Base-by-base conservation (phyloP, 2,329 filamentous ascomycete genomes). In the Colletotrichum chlorophyti region DNA sequence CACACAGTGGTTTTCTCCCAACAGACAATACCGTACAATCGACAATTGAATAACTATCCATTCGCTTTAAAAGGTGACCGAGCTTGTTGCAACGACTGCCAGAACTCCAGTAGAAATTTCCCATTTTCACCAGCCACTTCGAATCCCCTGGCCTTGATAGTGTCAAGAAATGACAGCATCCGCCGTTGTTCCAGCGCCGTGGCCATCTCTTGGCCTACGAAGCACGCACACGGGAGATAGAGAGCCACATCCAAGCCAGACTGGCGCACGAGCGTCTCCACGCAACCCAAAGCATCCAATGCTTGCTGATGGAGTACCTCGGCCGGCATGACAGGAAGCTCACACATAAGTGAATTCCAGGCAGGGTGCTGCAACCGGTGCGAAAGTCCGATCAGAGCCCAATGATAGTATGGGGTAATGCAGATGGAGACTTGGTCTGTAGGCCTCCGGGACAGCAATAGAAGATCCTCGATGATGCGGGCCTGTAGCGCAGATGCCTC, bases 381-480 rank as follows among this genome's bases (percentile, higher is more conserved):
- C 8, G 38, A 51, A 2, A 53, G 6, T 1, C 41, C 34, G 0
- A 48, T 53, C 14, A 58, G 40, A 23, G 34, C 32, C 41, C 48
- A 47, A 15, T 46, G 40, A 15, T 41, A 58, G 4, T 53, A 53
- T 12, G 41, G 53, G 14, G 40, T 50, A 26, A 51, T 43, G 31
- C 46, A 35, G 2, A 37, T 26, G 15, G 32, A 35, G 2, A 23
- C 21, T 1, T 35, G 15, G 21, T 19, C 32, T 3, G 40, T 19
- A 6, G 34, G 48, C 2, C 7, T 29, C 11, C 17, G 5, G 9
- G 27, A 53, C 0, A 58, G 40, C 10, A 27, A 32, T 5, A 46
- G 34, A 21, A 58, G 41, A 7, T 53, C 27, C 4, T 6, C 15
- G 2, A 46, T 40, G 29, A 58, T 40, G 15, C 48, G 40, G 10